These are phyloP conservation scores for Discostella stelligera DNA, from an alignment of 352 stramenopile species.

Conservation along the genomic window DNA sequence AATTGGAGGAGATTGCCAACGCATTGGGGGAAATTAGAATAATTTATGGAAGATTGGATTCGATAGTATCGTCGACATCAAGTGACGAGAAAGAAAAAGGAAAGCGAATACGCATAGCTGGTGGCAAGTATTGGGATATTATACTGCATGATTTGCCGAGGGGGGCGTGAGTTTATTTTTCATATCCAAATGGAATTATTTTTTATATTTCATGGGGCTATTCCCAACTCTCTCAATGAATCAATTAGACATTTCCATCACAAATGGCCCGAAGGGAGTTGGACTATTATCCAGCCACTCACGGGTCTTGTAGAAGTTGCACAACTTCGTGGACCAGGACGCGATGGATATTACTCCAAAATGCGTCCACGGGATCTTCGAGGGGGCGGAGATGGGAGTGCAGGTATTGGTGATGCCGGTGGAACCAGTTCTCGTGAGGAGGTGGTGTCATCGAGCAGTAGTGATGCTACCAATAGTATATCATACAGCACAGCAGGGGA, in stretches of 20 bases:
- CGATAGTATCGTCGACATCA: constrained; percentile 20
- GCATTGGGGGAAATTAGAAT: constrained; percentile 49
- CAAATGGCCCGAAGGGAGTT: constrained; percentile 69
- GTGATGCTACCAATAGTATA: background rate
- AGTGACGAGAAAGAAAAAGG: constrained; percentile 26
- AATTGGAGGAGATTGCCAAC: constrained; percentile 56
- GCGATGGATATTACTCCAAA: constrained; percentile 61
- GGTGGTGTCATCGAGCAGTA: background rate
- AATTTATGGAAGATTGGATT: constrained; percentile 20
- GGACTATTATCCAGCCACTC: constrained; percentile 65
- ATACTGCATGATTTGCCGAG: constrained; percentile 69
- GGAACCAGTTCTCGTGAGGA: background rate
- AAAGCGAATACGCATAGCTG: constrained; percentile 52
- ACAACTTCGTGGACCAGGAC: constrained; percentile 58
- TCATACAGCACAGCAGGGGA: constrained; percentile 36
- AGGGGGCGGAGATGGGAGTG: constrained; percentile 65
- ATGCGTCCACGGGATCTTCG: constrained; percentile 54
- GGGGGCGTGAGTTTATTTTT: constrained; percentile 27
- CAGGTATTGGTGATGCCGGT: constrained; percentile 16
- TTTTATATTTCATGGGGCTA: background rate
- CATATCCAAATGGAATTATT: background rate
- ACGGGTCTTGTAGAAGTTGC: constrained; percentile 63
- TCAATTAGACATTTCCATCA: constrained; percentile 33
- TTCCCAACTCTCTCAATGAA: background rate
- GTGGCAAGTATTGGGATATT: constrained; percentile 70